Base-by-base conservation (phyloP, 192 early-diverging fungal species). In the Coemansia furcata region DNA sequence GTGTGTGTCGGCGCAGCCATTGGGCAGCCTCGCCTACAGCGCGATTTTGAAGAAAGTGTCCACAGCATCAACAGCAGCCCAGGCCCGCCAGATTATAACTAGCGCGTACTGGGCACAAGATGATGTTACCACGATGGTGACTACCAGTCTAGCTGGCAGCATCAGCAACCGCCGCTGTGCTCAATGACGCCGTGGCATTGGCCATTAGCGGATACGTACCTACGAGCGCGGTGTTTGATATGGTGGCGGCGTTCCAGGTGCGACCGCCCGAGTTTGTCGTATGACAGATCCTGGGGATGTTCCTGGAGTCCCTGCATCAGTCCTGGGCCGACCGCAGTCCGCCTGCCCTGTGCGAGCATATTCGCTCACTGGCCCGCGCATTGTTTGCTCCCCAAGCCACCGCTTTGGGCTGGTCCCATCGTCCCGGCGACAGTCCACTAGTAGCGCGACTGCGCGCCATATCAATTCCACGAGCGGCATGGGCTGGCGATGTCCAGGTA, bases 141-240 rank as follows among this genome's bases (percentile, higher is more conserved):
- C 23, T 26, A 26, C 23, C 23, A 26, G 23, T 26, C 23, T 26
- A 26, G 23, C 23, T 1, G 23, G 23, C 23, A 26, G 23, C 23
- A 26, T 26, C 23, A 26, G 23, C 23, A 26, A 26, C 23, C 23
- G 23, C 23, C 23, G 1, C 23, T 26, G 23, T 26, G 23, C 62
- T 99, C 62, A 84, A 87, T 37, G 97, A 99, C 85, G 82, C 90
- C 19, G 91, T 89, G 32, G 87, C 91, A 9, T 76, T 97, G 49
- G 88, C 89, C 21, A 72, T 80, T 37, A 90, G 93, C 75, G 97
- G 96, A 4, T 84, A 93, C 32, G 86, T 84, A 47, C 86, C 84
- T 57, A 96, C 95, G 10, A 82, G 85, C 57, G 86, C 83, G 5
- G 78, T 93, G 12, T 84, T 99, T 69, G 87, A 86, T 43, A 74